Evolutionary conservation across 345 rosid species (phyloP).

Genomic region (Syzygium grande): DNA sequence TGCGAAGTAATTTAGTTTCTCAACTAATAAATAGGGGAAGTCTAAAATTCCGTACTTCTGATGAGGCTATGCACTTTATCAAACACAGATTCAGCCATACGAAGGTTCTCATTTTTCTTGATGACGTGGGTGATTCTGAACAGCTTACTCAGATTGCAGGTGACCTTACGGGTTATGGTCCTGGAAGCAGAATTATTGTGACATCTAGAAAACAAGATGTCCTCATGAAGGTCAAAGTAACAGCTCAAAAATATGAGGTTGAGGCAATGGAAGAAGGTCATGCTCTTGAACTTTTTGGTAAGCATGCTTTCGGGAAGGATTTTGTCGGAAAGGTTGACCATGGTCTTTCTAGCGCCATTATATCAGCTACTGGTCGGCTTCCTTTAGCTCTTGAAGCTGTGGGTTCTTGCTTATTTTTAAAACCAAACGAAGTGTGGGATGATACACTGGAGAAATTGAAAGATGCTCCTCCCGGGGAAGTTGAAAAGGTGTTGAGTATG

Average conservation of each 20-base stretch:
- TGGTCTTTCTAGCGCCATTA: not conserved
- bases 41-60: not conserved
- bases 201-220: not conserved
- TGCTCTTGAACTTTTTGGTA: not conserved
- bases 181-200: not conserved
- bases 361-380: not conserved
- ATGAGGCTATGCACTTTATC: not conserved
- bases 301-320: not conserved
- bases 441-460: not conserved
- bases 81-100: not conserved
- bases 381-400: not conserved
- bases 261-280: not conserved
- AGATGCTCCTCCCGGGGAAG: not conserved
- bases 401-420: not conserved
- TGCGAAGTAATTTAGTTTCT: not conserved
- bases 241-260: not conserved
- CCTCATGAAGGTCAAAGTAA: not conserved
- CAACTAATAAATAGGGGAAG: not conserved
- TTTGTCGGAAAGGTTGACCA: not conserved
- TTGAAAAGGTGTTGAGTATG: not conserved
- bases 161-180: not conserved
- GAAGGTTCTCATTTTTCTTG: constrained; percentile 5
- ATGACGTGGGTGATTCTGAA: not conserved
- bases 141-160: not conserved
- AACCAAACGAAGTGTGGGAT: not conserved